phyloP scores from a whole-genome alignment of 768 basidiomycete species.

The Lentinula edodes region DNA sequence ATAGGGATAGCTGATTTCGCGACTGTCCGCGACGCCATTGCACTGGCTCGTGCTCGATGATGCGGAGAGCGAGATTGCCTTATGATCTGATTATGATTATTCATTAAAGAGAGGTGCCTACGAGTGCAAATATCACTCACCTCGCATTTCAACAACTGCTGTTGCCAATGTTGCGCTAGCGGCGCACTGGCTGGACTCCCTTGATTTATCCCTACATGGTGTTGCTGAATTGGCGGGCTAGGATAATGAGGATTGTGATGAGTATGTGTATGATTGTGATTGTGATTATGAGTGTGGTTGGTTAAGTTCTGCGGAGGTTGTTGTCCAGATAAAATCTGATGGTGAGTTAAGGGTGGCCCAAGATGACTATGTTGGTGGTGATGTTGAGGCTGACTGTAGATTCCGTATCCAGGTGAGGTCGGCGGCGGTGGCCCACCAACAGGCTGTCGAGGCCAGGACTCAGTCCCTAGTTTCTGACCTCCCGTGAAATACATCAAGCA shows the following conservation, averaged over 20 bases:
- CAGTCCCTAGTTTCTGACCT: conserved; percentile 1
- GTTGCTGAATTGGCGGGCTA: conserved; percentile 53
- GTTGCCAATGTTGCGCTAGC: conserved; percentile 78
- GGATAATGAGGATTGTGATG: conserved; percentile 34
- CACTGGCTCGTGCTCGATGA: conserved; percentile 92
- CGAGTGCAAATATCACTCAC: conserved; percentile 38
- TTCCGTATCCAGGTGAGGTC: conserved; percentile 67
- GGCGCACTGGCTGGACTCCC: conserved; percentile 51
- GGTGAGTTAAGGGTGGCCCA: conserved; percentile 46
- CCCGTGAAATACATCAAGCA: conserved; percentile 2
- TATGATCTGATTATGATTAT: conserved; percentile 51
- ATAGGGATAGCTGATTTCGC: conserved; percentile 88
- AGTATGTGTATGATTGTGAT: conserved; percentile 43
- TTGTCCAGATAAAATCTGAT: conserved; percentile 38
- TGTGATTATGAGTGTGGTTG: conserved; percentile 40
- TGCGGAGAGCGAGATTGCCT: conserved; percentile 85
- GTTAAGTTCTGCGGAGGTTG: neutral
- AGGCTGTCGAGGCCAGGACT: conserved; percentile 3
- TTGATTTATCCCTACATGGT: conserved; percentile 48
- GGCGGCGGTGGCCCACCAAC: conserved; percentile 51
- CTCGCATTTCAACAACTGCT: conserved; percentile 89
- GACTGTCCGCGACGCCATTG: conserved; percentile 84
- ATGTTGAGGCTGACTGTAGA: conserved; percentile 44
- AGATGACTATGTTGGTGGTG: conserved; percentile 1
- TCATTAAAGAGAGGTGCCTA: conserved; percentile 11